Evolutionary conservation across 352 stramenopile genomes (phyloP).

Genomic region (Peronospora tabacina): DNA sequence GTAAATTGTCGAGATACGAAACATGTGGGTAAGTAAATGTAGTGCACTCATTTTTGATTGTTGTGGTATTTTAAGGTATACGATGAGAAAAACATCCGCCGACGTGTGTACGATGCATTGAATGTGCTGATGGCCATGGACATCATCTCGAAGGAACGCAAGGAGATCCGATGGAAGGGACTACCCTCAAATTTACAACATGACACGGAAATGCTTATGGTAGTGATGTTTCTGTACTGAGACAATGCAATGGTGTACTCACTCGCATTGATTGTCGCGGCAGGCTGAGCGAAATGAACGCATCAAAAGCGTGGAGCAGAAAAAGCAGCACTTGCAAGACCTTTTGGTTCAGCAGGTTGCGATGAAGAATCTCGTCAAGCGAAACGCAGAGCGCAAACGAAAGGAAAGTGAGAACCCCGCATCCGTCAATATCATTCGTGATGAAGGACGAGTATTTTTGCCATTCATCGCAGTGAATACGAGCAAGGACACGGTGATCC

Average conservation of each 20-base stretch:
- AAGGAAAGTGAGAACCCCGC: slow-evolving; percentile 30
- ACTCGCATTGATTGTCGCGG: neutral
- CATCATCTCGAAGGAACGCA: slow-evolving; percentile 96
- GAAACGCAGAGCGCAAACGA: slow-evolving; percentile 72
- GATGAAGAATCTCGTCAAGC: slow-evolving; percentile 90
- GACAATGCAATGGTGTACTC: neutral
- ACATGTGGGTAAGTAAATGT: neutral
- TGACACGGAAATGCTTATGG: slow-evolving; percentile 82
- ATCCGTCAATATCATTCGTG: slow-evolving; percentile 26
- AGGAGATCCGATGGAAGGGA: slow-evolving; percentile 86
- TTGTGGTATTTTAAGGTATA: slow-evolving; percentile 51
- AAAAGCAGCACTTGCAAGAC: slow-evolving; percentile 89
- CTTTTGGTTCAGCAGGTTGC: slow-evolving; percentile 91
- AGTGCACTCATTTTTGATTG: slow-evolving; percentile 3
- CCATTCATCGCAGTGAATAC: slow-evolving; percentile 97
- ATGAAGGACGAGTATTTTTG: slow-evolving; percentile 88
- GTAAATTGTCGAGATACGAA: slow-evolving; percentile 22
- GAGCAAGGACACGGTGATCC: slow-evolving; percentile 89
- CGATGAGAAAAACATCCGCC: slow-evolving; percentile 94
- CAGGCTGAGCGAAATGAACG: slow-evolving; percentile 69
- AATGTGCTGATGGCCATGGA: slow-evolving; percentile 98
- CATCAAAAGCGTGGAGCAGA: slow-evolving; percentile 77
- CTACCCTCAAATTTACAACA: slow-evolving; percentile 75
- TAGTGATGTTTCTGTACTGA: slow-evolving; percentile 12
- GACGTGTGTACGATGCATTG: slow-evolving; percentile 94